phyloP scores from a whole-genome alignment of 345 rosid genomes.

The Brassica rapa region DNA sequence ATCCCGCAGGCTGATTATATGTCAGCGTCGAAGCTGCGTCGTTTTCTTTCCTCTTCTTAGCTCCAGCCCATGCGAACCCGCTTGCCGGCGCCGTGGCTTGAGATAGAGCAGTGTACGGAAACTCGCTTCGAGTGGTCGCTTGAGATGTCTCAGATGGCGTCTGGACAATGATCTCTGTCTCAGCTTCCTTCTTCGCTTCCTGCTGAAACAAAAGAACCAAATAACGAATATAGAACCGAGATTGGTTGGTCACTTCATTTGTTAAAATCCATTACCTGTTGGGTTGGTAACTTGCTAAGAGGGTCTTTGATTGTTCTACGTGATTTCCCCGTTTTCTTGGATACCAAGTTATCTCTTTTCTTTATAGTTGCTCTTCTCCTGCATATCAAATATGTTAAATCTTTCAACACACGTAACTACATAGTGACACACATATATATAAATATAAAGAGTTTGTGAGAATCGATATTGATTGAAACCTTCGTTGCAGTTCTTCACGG shows the following conservation, averaged over 20 bases:
- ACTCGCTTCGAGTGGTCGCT: constrained; percentile 41
- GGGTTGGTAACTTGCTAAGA: constrained; percentile 36
- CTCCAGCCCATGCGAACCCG: constrained; percentile 58
- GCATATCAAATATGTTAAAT: constrained; percentile 8
- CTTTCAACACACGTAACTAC: not conserved
- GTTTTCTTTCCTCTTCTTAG: constrained; percentile 50
- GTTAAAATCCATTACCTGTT: constrained; percentile 42
- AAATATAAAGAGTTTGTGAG: constrained; percentile 12
- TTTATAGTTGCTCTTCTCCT: constrained; percentile 56
- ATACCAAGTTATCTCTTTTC: constrained; percentile 42
- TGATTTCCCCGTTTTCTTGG: constrained; percentile 48
- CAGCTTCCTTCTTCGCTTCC: constrained; percentile 47
- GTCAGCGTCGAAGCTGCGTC: constrained; percentile 53
- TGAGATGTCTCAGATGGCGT: constrained; percentile 39
- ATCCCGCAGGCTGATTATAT: constrained; percentile 42
- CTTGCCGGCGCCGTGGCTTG: constrained; percentile 51
- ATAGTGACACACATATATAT: not conserved
- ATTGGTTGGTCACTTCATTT: not conserved
- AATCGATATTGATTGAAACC: not conserved
- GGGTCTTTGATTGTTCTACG: constrained; percentile 47
- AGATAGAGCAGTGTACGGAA: constrained; percentile 41
- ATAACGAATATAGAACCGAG: not conserved
- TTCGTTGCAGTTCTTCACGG: constrained; percentile 58
- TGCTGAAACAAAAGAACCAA: constrained; percentile 20
- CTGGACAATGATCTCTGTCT: constrained; percentile 36